Conservation (phyloP, 805 yeast genomes). For the Candida nemodendra region DNA sequence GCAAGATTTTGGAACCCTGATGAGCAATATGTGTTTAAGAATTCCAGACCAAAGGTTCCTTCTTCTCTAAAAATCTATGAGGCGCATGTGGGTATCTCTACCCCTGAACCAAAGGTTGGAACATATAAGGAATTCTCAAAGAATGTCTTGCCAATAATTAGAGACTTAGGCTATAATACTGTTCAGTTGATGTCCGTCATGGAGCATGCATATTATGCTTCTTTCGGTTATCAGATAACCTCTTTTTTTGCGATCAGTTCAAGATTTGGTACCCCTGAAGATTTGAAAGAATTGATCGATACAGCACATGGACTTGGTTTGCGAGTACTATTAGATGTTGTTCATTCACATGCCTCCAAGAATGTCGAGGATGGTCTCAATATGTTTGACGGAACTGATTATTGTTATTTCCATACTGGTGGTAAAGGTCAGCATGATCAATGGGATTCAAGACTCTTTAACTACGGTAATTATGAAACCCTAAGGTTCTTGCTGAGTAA, state of each 20-base stretch:
- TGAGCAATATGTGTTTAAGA: constrained; percentile 52
- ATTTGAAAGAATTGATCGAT: constrained; percentile 84
- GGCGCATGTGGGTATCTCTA: constrained; percentile 93
- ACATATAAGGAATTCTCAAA: constrained; percentile 80
- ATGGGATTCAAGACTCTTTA: constrained; percentile 96
- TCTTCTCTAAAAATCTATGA: constrained; percentile 76
- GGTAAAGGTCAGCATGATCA: constrained; percentile 81
- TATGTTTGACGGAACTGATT: constrained; percentile 91
- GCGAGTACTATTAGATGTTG: constrained; percentile 84
- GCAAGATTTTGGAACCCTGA: constrained; percentile 92
- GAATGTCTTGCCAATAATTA: constrained; percentile 80
- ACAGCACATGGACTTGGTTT: constrained; percentile 88
- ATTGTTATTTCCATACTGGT: constrained; percentile 90
- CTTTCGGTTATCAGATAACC: constrained; percentile 96
- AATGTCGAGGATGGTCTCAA: constrained; percentile 93
- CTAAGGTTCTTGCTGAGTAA: constrained; percentile 82
- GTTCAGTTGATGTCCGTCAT: constrained; percentile 96
- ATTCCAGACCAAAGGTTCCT: constrained; percentile 59
- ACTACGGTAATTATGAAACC: constrained; percentile 90
- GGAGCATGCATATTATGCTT: constrained; percentile 99
- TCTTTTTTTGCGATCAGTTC: constrained; percentile 89
- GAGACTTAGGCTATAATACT: constrained; percentile 84
- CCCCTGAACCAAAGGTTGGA: constrained; percentile 84
- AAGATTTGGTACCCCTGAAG: constrained; percentile 94
- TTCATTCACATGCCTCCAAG: constrained; percentile 94